phyloP scores from a whole-genome alignment of 768 basidiomycete species.

The Leccinum broughii region DNA sequence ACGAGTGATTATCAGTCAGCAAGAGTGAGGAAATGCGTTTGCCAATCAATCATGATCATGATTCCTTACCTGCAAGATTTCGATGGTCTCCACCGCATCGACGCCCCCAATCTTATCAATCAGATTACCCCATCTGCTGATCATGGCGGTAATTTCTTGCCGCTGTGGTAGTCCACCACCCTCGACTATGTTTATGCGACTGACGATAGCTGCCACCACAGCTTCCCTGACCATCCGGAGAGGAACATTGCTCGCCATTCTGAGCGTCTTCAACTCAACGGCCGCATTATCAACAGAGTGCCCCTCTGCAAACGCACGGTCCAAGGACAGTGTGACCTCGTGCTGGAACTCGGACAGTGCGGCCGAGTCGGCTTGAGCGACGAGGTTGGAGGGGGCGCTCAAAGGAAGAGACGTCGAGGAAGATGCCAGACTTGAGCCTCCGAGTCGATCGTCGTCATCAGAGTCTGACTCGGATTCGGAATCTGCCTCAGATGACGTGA shows the following conservation, averaged over 20 bases:
- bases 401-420: conserved; percentile 50
- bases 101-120: conserved; percentile 81
- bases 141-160: conserved; percentile 59
- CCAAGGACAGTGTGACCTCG: conserved; percentile 83
- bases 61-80: conserved; percentile 66
- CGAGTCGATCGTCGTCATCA: conserved; percentile 42
- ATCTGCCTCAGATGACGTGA: conserved; percentile 52
- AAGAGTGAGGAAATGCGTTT: background rate
- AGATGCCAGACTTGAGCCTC: conserved; percentile 38
- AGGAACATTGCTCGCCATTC: conserved; percentile 95
- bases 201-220: conserved; percentile 83
- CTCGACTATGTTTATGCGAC: conserved; percentile 62
- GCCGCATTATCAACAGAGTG: conserved; percentile 92
- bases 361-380: conserved; percentile 41
- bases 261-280: conserved; percentile 92
- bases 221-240: conserved; percentile 83
- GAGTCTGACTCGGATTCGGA: conserved; percentile 40
- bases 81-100: conserved; percentile 78
- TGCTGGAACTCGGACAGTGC: conserved; percentile 68
- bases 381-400: conserved; percentile 39
- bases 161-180: conserved; percentile 59
- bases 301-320: conserved; percentile 88
- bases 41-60: background rate
- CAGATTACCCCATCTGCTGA: conserved; percentile 80
- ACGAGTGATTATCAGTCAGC: conserved; percentile 3